A percentile compares a stretch with the other conserved stretches of the same genome.
Evolutionary conservation across 2,329 filamentous ascomycete species (phyloP).

Genomic region (Grosmannia clavigera): DNA sequence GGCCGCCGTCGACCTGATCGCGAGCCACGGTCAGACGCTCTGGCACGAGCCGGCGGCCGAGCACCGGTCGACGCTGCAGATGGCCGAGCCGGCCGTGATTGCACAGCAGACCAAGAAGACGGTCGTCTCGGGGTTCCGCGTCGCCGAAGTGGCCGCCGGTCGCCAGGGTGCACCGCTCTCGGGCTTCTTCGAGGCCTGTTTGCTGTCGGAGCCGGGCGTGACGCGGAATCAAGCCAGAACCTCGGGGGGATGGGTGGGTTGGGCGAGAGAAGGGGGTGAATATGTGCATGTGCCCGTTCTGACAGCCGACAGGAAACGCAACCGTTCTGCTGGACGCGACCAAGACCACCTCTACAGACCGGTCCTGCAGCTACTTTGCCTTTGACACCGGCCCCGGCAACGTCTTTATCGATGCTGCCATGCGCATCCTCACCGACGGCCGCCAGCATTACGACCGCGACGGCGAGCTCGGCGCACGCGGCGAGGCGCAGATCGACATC

Average conservation of each 20-base stretch:
- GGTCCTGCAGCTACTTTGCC: neutral
- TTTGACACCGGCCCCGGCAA: conserved; percentile 1
- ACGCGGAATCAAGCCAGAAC: neutral
- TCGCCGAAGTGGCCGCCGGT: neutral
- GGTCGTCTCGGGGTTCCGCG: neutral
- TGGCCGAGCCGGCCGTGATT: conserved; percentile 1
- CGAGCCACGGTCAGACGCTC: conserved; percentile 1
- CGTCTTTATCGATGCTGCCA: conserved; percentile 1
- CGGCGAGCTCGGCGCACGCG: neutral
- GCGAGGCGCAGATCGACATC: conserved; percentile 1
- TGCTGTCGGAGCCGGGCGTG: neutral
- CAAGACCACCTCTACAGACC: neutral
- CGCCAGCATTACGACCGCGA: neutral
- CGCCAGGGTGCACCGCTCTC: neutral
- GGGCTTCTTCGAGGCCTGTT: neutral
- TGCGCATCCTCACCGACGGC: neutral
- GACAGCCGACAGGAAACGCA: neutral
- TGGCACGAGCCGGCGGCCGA: neutral
- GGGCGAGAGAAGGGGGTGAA: neutral
- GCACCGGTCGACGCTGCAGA: neutral
- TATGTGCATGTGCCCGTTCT: no score
- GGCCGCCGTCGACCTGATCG: neutral
- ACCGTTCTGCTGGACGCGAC: neutral
- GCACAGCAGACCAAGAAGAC: neutral
- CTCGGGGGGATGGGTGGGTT: neutral